A percentile compares a stretch with the other conserved stretches of the same genome.
These are phyloP conservation scores for Striga hermonthica DNA, from an alignment of 305 asterid genomes.

Conservation along the genomic window DNA sequence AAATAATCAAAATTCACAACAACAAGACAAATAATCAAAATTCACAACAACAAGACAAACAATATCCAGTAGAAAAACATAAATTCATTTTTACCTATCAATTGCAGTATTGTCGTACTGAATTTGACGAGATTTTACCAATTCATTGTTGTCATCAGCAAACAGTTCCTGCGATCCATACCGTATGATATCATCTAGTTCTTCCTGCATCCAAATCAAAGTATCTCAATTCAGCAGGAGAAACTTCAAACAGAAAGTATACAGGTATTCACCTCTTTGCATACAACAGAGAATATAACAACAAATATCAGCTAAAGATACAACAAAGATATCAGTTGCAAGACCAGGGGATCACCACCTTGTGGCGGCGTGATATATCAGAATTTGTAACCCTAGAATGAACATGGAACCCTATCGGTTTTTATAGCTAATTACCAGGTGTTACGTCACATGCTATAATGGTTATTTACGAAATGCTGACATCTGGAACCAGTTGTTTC, in stretches of 20 bases:
- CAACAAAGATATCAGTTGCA: constrained; percentile 20
- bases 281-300: constrained; percentile 4
- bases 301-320: constrained; percentile 14
- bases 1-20: constrained; percentile 29
- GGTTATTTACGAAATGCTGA: constrained; percentile 19
- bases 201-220: constrained; percentile 64
- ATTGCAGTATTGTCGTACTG: constrained; percentile 97
- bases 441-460: constrained; percentile 3
- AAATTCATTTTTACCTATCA: constrained; percentile 61
- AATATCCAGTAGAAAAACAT: constrained; percentile 11
- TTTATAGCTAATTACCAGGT: constrained; percentile 17
- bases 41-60: constrained; percentile 28
- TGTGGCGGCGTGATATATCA: constrained; percentile 19
- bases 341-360: constrained; percentile 22
- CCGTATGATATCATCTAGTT: constrained; percentile 92
- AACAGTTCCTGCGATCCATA: constrained; percentile 95
- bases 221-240: constrained; percentile 26
- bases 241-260: constrained; percentile 21
- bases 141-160: constrained; percentile 88
- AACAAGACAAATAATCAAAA: constrained; percentile 26
- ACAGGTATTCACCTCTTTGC: constrained; percentile 18
- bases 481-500: constrained; percentile 20
- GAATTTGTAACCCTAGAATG: not conserved
- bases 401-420: constrained; percentile 20
- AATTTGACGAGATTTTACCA: constrained; percentile 92